These are phyloP conservation scores for Pelargonium australe DNA, from an alignment of 441 rosid species.

Conservation along the genomic window DNA sequence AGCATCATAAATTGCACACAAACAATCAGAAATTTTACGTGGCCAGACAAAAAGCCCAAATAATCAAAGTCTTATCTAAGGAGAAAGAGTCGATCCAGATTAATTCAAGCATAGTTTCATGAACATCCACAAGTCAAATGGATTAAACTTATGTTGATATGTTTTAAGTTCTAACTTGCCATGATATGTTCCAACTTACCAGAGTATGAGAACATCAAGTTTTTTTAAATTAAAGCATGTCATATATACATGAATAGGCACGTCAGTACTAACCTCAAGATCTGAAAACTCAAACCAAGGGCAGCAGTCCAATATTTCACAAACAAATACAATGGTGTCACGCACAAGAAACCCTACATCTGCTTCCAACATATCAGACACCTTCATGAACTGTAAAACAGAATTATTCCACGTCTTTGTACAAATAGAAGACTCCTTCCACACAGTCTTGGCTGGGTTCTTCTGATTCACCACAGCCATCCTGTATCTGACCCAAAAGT, in stretches of 20 bases:
- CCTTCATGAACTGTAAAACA: conserved; percentile 98
- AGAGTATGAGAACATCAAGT: too few relatives aligned
- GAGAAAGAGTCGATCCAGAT: not conserved
- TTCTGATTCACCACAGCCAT: conserved; percentile 98
- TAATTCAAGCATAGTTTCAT: not conserved
- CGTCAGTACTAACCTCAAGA: conserved; percentile 68
- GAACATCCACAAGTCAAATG: not conserved
- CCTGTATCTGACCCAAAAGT: conserved; percentile 98
- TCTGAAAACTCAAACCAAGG: conserved; percentile 99
- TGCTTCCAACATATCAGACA: conserved; percentile 94
- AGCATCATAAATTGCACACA: not conserved
- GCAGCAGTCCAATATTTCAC: conserved; percentile 98
- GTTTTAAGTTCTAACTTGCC: too few relatives aligned
- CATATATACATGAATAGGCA: not conserved
- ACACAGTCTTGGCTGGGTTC: conserved; percentile 83
- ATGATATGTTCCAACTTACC: too few relatives aligned
- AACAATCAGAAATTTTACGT: not conserved
- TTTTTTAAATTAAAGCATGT: too few relatives aligned
- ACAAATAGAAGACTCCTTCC: conserved; percentile 99
- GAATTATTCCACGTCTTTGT: conserved; percentile 99
- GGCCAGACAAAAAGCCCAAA: not conserved
- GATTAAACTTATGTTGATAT: not conserved
- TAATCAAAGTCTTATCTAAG: not conserved
- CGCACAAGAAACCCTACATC: conserved; percentile 99
- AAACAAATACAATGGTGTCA: conserved; percentile 94